Conservation (phyloP, 192 early-diverging fungal genomes). For the Backusella australiensis region DNA sequence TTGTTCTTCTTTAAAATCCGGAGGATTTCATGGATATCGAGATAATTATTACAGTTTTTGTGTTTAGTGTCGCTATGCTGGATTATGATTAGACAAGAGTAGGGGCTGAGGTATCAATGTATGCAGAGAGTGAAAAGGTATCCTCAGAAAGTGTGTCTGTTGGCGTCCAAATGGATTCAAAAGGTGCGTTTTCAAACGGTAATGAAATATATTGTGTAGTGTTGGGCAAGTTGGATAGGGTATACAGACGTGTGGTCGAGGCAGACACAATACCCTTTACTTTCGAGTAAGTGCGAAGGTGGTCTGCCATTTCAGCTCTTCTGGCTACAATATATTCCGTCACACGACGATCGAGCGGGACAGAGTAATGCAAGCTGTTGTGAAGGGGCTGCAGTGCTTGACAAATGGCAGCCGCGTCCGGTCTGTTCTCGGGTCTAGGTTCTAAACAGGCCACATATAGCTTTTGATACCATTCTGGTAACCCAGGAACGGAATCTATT, state of each 20-base stretch:
- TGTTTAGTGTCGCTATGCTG: background rate
- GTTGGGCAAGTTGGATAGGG: conserved; percentile 22
- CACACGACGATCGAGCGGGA: conserved; percentile 17
- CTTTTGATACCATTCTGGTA: conserved; percentile 29
- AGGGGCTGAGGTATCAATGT: conserved; percentile 4
- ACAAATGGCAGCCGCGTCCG: conserved; percentile 25
- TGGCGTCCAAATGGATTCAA: conserved; percentile 4
- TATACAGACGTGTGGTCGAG: conserved; percentile 31
- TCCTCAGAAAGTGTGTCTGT: background rate
- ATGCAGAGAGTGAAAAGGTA: conserved; percentile 5
- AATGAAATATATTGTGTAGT: conserved; percentile 18
- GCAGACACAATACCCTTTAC: conserved; percentile 25
- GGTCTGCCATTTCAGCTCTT: conserved; percentile 27
- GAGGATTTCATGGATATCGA: background rate
- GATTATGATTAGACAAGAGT: background rate
- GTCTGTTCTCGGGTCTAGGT: conserved; percentile 26
- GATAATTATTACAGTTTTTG: background rate
- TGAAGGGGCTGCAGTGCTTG: conserved; percentile 25
- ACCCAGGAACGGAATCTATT: conserved; percentile 28
- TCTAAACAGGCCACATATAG: conserved; percentile 33
- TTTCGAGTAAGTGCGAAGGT: conserved; percentile 32
- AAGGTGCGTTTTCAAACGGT: conserved; percentile 21
- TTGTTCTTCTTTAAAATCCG: background rate
- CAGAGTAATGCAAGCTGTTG: conserved; percentile 16
- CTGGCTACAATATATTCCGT: conserved; percentile 29